phyloP scores from a whole-genome alignment of 192 early-diverging fungal genomes.

The Rhizophagus prolifer region DNA sequence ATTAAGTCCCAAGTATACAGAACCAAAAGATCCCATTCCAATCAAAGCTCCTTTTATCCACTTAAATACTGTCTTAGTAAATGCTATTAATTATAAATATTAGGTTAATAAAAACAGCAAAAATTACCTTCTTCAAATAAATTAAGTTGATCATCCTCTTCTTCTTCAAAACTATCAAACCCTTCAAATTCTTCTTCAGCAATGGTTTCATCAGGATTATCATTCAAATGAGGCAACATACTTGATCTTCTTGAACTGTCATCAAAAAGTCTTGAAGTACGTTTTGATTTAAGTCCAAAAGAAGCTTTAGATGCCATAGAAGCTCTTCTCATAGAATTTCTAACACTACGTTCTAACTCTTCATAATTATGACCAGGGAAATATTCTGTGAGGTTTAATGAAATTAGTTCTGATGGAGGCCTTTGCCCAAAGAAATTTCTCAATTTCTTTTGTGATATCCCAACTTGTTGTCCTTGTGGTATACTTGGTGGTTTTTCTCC shows the following conservation, averaged over 20 bases:
- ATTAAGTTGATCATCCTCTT: constrained; percentile 27
- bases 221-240: background rate
- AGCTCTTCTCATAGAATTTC: constrained; percentile 34
- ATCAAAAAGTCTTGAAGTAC: constrained; percentile 21
- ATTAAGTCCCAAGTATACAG: constrained; percentile 90
- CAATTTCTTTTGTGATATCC: constrained; percentile 46
- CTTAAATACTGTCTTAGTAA: constrained; percentile 41
- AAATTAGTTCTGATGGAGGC: constrained; percentile 91
- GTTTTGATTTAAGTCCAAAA: constrained; percentile 15
- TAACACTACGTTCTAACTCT: constrained; percentile 28
- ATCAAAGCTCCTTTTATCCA: constrained; percentile 92
- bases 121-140: background rate
- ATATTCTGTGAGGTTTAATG: constrained; percentile 85
- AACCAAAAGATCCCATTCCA: constrained; percentile 95
- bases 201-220: background rate
- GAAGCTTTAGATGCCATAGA: constrained; percentile 31
- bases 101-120: no score
- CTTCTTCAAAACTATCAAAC: constrained; percentile 13
- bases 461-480: constrained; percentile 16
- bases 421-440: constrained; percentile 91
- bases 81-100: constrained; percentile 23
- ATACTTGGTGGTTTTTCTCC: constrained; percentile 24
- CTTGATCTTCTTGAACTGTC: constrained; percentile 1
- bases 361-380: constrained; percentile 68
- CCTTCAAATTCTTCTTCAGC: constrained; percentile 27